Evolutionary conservation across 495 filamentous ascomycete species (phyloP).

Genomic region (Aspergillus incahuasiensis): DNA sequence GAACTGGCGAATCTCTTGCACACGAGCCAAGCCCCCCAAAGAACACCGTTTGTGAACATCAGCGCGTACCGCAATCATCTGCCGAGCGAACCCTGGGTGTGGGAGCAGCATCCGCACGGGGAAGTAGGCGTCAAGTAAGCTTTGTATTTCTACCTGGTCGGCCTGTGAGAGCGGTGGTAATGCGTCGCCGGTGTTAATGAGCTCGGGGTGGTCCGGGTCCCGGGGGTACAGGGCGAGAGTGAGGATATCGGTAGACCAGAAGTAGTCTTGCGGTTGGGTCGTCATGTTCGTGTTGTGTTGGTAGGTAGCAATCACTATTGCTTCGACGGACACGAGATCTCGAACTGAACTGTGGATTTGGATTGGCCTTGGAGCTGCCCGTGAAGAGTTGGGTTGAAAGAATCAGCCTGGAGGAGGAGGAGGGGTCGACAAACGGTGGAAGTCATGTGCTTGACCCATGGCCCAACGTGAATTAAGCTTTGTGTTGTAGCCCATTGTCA

Average conservation of each 20-base stretch:
- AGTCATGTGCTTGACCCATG: not conserved
- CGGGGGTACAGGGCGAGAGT: not conserved
- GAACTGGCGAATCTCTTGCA: not conserved
- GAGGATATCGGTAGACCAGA: not conserved
- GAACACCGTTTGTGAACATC: not conserved
- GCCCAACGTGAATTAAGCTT: not conserved
- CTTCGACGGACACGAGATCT: too few species aligned
- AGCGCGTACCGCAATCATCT: not conserved
- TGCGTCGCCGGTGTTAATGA: not conserved
- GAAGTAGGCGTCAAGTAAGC: not conserved
- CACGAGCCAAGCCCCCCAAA: not conserved
- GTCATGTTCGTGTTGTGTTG: too few species aligned
- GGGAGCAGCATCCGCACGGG: not conserved
- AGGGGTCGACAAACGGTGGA: not conserved
- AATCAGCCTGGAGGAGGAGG: not conserved
- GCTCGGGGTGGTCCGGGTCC: not conserved
- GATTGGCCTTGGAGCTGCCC: not conserved
- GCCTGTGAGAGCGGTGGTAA: not conserved
- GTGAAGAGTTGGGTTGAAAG: not conserved
- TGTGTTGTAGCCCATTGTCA: not conserved
- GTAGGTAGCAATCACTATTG: too few species aligned
- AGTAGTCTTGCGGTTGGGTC: not conserved
- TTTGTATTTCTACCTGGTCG: not conserved
- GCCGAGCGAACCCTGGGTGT: not conserved
- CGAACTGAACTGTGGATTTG: not conserved